phyloP scores from a whole-genome alignment of 306 rosid species.

The Vachellia pachyceras region DNA sequence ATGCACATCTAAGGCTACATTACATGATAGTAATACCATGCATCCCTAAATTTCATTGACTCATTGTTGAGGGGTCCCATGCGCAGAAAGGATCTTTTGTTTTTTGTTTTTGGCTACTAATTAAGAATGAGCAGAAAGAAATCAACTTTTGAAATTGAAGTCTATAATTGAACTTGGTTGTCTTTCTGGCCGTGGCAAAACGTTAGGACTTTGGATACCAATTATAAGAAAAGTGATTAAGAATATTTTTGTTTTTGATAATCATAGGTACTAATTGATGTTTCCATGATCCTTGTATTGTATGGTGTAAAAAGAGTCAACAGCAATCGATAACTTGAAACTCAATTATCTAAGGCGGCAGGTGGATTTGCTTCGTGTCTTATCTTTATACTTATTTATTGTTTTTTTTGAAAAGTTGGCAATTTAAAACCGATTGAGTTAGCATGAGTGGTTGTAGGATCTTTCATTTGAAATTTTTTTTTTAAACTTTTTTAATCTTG shows the following conservation, averaged over 20 bases:
- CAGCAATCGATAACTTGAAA: conserved; percentile 30
- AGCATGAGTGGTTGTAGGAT: background rate
- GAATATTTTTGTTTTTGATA: conserved; percentile 38
- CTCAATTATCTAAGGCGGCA: conserved; percentile 33
- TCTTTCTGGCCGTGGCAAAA: background rate
- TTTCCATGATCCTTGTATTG: conserved; percentile 41
- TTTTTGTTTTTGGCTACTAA: background rate
- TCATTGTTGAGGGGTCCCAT: conserved; percentile 28
- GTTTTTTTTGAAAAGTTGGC: background rate
- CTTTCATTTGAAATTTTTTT: background rate
- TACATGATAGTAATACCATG: background rate
- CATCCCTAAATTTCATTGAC: conserved; percentile 27
- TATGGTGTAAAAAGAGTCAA: conserved; percentile 21
- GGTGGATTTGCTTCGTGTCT: conserved; percentile 37
- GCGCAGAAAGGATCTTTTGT: conserved; percentile 42
- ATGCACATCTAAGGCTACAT: background rate
- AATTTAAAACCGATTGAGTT: background rate
- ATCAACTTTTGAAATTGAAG: conserved; percentile 26
- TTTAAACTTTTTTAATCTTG: background rate
- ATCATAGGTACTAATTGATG: conserved; percentile 56
- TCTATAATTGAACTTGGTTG: conserved; percentile 14
- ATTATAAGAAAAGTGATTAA: conserved; percentile 21
- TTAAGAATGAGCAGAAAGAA: conserved; percentile 40
- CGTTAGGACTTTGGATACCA: conserved; percentile 45
- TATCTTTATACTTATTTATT: conserved; percentile 27